These are phyloP conservation scores for Litchi chinensis DNA, from an alignment of 345 rosid species.

Conservation along the genomic window DNA sequence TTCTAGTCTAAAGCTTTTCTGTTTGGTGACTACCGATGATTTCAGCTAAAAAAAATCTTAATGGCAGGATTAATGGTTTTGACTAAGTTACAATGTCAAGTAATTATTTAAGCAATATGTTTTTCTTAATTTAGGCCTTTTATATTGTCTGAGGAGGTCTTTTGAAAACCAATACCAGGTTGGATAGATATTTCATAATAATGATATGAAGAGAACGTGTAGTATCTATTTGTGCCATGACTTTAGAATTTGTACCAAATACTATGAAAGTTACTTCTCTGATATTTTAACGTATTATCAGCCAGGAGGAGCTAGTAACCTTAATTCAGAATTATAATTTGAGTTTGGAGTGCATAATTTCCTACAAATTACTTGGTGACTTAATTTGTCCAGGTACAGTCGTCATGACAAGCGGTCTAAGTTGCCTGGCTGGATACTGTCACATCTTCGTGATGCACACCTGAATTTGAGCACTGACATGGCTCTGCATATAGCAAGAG, in stretches of 20 bases:
- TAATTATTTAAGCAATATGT: background rate
- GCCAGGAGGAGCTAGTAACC: background rate
- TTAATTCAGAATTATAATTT: background rate
- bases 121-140: background rate
- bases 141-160: background rate
- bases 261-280: background rate
- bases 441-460: conserved; percentile 84
- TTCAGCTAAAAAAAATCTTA: background rate
- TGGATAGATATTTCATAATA: background rate
- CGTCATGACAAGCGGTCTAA: conserved; percentile 97
- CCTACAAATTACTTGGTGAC: background rate
- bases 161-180: background rate
- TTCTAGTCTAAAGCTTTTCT: background rate
- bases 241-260: background rate
- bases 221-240: background rate
- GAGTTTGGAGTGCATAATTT: background rate
- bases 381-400: conserved; percentile 68
- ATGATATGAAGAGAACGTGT: conserved; percentile 6
- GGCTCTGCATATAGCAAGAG: conserved; percentile 91
- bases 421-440: conserved; percentile 94
- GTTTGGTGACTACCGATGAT: background rate
- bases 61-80: background rate
- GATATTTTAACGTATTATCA: background rate
- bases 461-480: conserved; percentile 97
- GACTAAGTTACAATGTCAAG: background rate